Evolutionary conservation across 352 stramenopile species (phyloP), one percentile per base, ranked within the genome.

Genomic region (Blastocystis sp.): DNA sequence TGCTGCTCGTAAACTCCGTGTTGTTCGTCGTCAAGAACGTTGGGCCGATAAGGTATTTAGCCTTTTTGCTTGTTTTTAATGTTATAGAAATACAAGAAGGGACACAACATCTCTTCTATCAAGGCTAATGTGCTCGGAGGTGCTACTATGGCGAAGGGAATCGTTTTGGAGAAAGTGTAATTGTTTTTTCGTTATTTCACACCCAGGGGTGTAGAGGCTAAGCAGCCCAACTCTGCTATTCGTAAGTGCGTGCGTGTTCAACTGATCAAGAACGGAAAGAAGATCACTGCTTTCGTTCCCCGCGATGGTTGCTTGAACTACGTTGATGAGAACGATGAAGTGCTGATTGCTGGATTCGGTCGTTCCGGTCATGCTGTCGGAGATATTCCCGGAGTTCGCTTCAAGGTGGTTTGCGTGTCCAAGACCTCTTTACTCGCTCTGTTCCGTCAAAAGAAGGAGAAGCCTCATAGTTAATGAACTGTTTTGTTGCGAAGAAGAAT

Each of bases 181-280:
- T 91, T 91, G 30, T 16, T 88, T 54, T 43, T 16, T 37, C 6
- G 7, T n/a, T 88, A 76, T n/a, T 53, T 56, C n/a, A 81, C 6
- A 3, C 0, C 50, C 91, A 95, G 93, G 90, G 98, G 98, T 92
- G 99, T 99, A 97, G 98, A 99, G 92, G 97, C 98, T 91, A 99
- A 99, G 94, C 98, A 99, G 94, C 98, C 98, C 87, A 99, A 99
- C 95, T 99, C 96, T 55, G 98, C 98, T 90, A 99, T 99, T 94
- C 96, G 98, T 92, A 99, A 99, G 95, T 99, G 96, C 92, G 96
- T 98, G 54, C 96, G 98, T 93, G 97, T 99, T 89, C 98, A 99
- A 94, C 93, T 99, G 54, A 99, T 99, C 94, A 99, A 99, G 96
- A 99, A 99, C 93, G 98, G 96, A 91, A 99, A 99, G 96, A 99